Evolutionary conservation across 495 filamentous ascomycete genomes (phyloP).

Genomic region (Aspergillus hancockii): DNA sequence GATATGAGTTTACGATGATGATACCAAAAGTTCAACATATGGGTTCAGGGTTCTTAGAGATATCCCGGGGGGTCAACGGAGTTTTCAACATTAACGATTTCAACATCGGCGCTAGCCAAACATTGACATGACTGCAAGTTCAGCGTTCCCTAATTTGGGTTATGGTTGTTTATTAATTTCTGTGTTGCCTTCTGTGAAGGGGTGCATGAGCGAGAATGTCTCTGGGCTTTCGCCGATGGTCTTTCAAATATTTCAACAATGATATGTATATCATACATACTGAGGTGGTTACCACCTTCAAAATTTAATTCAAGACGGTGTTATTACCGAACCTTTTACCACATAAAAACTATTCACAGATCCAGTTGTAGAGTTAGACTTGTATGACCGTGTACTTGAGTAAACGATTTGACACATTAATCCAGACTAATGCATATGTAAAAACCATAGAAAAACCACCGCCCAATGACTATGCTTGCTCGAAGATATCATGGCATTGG

Average conservation of each 20-base stretch:
- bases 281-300: constrained; percentile 11
- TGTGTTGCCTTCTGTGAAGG: constrained; percentile 14
- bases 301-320: constrained; percentile 12
- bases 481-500: too few relatives aligned
- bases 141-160: constrained; percentile 19
- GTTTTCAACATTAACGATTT: constrained; percentile 64
- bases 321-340: background rate
- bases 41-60: constrained; percentile 47
- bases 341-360: background rate
- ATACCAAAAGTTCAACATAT: constrained; percentile 57
- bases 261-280: constrained; percentile 21
- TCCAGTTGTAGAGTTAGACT: too few relatives aligned
- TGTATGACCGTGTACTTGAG: too few relatives aligned
- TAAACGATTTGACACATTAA: too few relatives aligned
- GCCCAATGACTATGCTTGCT: background rate
- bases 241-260: constrained; percentile 33
- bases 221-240: constrained; percentile 21
- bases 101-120: constrained; percentile 55
- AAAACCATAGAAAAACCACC: background rate
- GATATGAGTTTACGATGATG: constrained; percentile 51
- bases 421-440: background rate
- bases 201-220: constrained; percentile 16
- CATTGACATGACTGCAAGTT: constrained; percentile 35
- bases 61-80: constrained; percentile 43
- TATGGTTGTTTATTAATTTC: constrained; percentile 5